Conservation (phyloP, 176 grass and related monocot genomes). For the Luzula sylvatica region DNA sequence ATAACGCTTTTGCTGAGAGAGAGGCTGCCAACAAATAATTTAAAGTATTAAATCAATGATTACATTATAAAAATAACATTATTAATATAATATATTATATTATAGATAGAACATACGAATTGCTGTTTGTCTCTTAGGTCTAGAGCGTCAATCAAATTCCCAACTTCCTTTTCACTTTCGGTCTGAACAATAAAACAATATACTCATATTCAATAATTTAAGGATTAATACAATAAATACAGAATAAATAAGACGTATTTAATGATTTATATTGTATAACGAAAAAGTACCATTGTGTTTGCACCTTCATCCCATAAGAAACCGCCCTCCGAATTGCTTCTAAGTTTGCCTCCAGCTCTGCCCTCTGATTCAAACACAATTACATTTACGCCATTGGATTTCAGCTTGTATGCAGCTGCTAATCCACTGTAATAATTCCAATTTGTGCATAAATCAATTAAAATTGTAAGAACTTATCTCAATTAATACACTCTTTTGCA, state of each 20-base stretch:
- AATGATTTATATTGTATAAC: not conserved
- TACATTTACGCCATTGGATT: conserved; percentile 55
- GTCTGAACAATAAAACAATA: conserved; percentile 18
- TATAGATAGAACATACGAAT: conserved; percentile 54
- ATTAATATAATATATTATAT: conserved; percentile 4
- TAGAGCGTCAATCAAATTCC: conserved; percentile 74
- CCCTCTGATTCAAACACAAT: conserved; percentile 74
- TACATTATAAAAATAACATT: conserved; percentile 1
- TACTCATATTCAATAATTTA: conserved; percentile 26
- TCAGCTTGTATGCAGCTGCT: conserved; percentile 79
- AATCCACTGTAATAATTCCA: conserved; percentile 47
- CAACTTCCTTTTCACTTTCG: conserved; percentile 42
- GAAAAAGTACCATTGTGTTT: conserved; percentile 73
- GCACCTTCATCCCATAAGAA: conserved; percentile 98
- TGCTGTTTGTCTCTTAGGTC: conserved; percentile 62
- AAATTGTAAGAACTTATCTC: conserved; percentile 23
- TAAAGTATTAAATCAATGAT: not conserved
- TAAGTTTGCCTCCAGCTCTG: conserved; percentile 73
- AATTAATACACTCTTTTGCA: too few species aligned
- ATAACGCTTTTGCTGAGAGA: conserved; percentile 85
- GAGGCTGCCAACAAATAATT: conserved; percentile 41
- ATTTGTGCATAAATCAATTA: conserved; percentile 22
- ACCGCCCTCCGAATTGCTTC: conserved; percentile 57
- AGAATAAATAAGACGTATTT: not conserved
- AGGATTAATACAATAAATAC: not conserved